Base-by-base conservation (phyloP, 2,329 filamentous ascomycete species). In the Nannizzia gypsea region DNA sequence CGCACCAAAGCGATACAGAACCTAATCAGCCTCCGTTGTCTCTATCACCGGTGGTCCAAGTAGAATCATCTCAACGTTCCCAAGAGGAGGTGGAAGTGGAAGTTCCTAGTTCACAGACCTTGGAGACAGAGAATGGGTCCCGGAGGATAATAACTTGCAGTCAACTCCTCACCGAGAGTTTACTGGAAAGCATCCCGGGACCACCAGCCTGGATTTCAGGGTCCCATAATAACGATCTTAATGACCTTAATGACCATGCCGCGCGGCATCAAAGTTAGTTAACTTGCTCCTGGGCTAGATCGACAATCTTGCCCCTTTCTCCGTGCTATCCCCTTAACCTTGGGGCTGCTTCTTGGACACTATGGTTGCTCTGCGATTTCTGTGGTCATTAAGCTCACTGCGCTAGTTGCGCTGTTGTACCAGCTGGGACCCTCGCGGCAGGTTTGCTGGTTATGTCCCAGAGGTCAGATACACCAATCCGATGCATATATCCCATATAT, bases 151-250 rank as follows among this genome's bases (percentile, higher is more conserved):
- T 75, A 5, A 69, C 69, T 9, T 65, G 66, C 2, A 73, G 71
- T 55, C 71, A 75, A 46, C 66, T 74, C 48, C 63, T 76, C 26
- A 73, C 73, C 0, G 74, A 73, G 1, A 76, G 72, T 60, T 67
- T 76, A 17, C 74, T 76, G 73, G 74, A 76, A 57, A 76, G 73
- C 61, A 66, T 76, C 56, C 72, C 74, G 5, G 59, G 73, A n/a
- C 74, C 73, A 2, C 67, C 66, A 3, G 69, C 72, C 17, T 73
- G 72, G 68, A 17, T 9, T 28, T 17, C 56, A 4, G 20, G n/a
- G 6, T n/a, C 48, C 4, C 28, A 31, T 9, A 54, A 5, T 54
- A 54, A 54, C n/a, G 48, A 54, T n/a, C 26, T 9, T 54, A 54
- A 54, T 24, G 48, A 54, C 48, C 26, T 54, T 54, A 26, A 54